A percentile compares a stretch with the other conserved stretches of the same genome.
These are phyloP conservation scores for Cercophora samala DNA, from an alignment of 495 filamentous ascomycete genomes.

Conservation along the genomic window DNA sequence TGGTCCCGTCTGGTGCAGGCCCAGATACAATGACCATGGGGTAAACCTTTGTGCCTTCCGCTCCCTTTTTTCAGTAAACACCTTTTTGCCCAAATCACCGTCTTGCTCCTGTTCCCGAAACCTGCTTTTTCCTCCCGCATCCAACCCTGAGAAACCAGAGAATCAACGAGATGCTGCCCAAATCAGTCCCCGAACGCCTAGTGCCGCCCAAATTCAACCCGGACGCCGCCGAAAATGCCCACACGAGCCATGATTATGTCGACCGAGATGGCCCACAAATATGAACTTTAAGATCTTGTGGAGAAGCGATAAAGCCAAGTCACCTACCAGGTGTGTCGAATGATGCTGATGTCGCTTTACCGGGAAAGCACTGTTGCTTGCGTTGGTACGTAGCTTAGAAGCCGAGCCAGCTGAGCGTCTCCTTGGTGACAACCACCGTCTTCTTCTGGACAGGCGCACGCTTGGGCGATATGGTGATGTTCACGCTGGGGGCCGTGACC, in stretches of 20 bases:
- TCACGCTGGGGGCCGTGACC: background rate
- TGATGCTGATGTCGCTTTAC: too few relatives aligned
- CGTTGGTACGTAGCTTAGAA: background rate
- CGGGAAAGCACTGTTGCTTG: too few relatives aligned
- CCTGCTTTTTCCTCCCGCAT: background rate
- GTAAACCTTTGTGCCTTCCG: background rate
- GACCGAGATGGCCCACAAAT: background rate
- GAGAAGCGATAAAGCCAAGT: background rate
- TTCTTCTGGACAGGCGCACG: background rate
- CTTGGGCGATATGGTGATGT: background rate
- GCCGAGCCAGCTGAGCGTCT: background rate
- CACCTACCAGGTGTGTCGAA: too few relatives aligned
- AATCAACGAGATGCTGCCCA: background rate
- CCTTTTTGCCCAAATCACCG: background rate
- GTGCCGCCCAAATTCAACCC: background rate
- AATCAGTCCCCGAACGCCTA: too few relatives aligned
- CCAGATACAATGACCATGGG: background rate
- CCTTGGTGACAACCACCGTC: background rate
- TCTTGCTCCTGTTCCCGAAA: too few relatives aligned
- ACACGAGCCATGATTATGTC: background rate
- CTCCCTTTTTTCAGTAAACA: background rate
- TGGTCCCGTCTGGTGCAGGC: background rate
- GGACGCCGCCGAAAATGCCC: background rate
- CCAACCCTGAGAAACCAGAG: background rate
- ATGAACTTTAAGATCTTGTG: background rate